phyloP scores from a whole-genome alignment of 2,329 filamentous ascomycete species.

The Magnaporthiopsis incrustans region DNA sequence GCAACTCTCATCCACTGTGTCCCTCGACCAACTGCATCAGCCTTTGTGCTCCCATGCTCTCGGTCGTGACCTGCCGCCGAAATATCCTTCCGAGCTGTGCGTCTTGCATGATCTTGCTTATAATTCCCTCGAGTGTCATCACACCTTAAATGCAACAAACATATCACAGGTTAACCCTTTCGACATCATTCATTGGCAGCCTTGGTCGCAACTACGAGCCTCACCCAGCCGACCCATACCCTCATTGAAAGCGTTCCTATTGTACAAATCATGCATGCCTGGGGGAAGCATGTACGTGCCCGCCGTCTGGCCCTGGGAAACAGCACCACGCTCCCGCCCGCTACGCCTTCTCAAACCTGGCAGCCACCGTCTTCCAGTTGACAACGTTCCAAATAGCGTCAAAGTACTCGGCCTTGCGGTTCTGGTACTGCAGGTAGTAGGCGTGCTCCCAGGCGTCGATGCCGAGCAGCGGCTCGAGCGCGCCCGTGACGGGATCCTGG shows the following conservation, averaged over 20 bases:
- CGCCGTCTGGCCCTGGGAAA: neutral
- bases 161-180: neutral
- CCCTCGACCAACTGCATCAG: too few relatives aligned
- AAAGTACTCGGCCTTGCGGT: constrained; percentile 96
- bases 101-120: too few relatives aligned
- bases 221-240: neutral
- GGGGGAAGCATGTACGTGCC: too few relatives aligned
- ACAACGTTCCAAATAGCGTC: constrained; percentile 87
- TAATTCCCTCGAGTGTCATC: neutral
- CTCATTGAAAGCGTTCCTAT: neutral
- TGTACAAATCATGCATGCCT: neutral
- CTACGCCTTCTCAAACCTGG: constrained; percentile 45
- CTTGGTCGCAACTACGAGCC: neutral
- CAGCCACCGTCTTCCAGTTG: constrained; percentile 88
- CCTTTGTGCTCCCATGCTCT: too few relatives aligned
- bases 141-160: neutral
- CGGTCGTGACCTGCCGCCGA: too few relatives aligned
- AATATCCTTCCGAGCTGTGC: too few relatives aligned
- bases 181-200: neutral
- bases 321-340: neutral
- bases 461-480: constrained; percentile 73
- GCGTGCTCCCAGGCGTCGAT: constrained; percentile 97
- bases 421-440: constrained; percentile 94
- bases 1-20: too few relatives aligned
- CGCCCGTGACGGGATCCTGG: constrained; percentile 82